Percentiles rank a stretch among this genome's conserved stretches.
Evolutionary conservation across 176 grass and related monocot genomes (phyloP).

Genomic region (Cymbopogon citratus): DNA sequence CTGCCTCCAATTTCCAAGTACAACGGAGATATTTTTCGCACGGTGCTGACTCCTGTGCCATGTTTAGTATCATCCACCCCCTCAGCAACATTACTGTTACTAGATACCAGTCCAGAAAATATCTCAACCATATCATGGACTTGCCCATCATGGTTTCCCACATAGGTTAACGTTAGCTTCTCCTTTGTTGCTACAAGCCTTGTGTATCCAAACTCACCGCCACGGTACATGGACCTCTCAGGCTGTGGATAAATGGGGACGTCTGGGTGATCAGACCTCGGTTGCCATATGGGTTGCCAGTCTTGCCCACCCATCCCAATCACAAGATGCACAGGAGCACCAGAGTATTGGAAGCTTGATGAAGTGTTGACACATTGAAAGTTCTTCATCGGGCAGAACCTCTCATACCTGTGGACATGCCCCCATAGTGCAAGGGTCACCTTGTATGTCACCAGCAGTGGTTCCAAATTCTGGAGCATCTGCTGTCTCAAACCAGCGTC

Average conservation of each 20-base stretch:
- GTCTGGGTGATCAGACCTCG: slow-evolving; percentile 60
- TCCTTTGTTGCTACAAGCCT: slow-evolving; percentile 70
- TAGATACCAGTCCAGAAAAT: slow-evolving; percentile 40
- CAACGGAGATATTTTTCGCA: neutral
- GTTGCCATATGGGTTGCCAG: slow-evolving; percentile 70
- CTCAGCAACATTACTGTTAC: neutral
- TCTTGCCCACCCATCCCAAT: slow-evolving; percentile 97
- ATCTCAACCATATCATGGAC: slow-evolving; percentile 88
- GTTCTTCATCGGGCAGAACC: slow-evolving; percentile 87
- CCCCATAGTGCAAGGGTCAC: slow-evolving; percentile 95
- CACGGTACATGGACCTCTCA: slow-evolving; percentile 71
- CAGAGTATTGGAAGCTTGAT: slow-evolving; percentile 60
- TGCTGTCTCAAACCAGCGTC: slow-evolving; percentile 50
- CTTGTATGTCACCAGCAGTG: slow-evolving; percentile 68
- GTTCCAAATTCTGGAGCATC: slow-evolving; percentile 77
- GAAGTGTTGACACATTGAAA: slow-evolving; percentile 52
- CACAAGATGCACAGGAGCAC: slow-evolving; percentile 81
- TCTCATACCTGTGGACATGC: slow-evolving; percentile 92
- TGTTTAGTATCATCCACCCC: slow-evolving; percentile 12
- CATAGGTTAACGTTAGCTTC: slow-evolving; percentile 63
- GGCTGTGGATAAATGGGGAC: slow-evolving; percentile 78
- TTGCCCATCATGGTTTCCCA: slow-evolving; percentile 93
- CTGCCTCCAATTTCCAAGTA: slow-evolving; percentile 46
- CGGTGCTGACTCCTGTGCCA: neutral
- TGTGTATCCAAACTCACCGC: slow-evolving; percentile 78